Conservation (phyloP, 805 yeast genomes). For the Metschnikowia similis region DNA sequence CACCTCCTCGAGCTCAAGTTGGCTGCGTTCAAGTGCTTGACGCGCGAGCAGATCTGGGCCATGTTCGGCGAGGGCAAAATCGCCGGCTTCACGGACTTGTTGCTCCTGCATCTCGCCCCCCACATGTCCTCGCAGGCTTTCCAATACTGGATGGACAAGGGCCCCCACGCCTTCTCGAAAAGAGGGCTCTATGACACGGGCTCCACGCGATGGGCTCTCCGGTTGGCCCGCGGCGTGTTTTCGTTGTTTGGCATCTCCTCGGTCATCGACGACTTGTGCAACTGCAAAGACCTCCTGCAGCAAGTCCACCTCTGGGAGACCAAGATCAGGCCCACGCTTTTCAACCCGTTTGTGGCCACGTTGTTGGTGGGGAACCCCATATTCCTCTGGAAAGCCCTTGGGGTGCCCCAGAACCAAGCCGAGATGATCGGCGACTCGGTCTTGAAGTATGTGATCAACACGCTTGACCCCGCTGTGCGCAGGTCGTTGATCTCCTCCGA, state of each 20-base stretch:
- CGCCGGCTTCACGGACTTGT: constrained; percentile 30
- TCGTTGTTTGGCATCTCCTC: constrained; percentile 47
- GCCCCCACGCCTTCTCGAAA: constrained; percentile 56
- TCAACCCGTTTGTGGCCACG: constrained; percentile 65
- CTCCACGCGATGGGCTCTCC: constrained; percentile 79
- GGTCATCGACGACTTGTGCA: constrained; percentile 53
- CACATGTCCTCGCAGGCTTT: constrained; percentile 75
- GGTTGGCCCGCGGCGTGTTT: constrained; percentile 62
- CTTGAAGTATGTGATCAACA: constrained; percentile 66
- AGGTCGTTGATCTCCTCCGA: constrained; percentile 63
- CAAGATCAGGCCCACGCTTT: constrained; percentile 61
- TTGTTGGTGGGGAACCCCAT: constrained; percentile 74
- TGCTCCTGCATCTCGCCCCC: constrained; percentile 56
- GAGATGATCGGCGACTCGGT: constrained; percentile 72
- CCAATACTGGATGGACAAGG: constrained; percentile 73
- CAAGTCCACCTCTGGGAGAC: constrained; percentile 63
- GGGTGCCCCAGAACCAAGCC: constrained; percentile 86
- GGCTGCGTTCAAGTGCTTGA: constrained; percentile 56
- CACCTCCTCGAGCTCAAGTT: constrained; percentile 75
- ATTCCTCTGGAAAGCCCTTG: constrained; percentile 85
- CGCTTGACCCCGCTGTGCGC: constrained; percentile 69
- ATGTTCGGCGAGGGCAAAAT: constrained; percentile 74
- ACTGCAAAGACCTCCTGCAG: constrained; percentile 53
- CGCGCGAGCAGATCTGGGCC: constrained; percentile 62
- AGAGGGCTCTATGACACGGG: constrained; percentile 77